A percentile compares a stretch with the other conserved stretches of the same genome.
Evolutionary conservation across 75 land plant genomes (phyloP).

Genomic region (Isoetes taiwanensis): DNA sequence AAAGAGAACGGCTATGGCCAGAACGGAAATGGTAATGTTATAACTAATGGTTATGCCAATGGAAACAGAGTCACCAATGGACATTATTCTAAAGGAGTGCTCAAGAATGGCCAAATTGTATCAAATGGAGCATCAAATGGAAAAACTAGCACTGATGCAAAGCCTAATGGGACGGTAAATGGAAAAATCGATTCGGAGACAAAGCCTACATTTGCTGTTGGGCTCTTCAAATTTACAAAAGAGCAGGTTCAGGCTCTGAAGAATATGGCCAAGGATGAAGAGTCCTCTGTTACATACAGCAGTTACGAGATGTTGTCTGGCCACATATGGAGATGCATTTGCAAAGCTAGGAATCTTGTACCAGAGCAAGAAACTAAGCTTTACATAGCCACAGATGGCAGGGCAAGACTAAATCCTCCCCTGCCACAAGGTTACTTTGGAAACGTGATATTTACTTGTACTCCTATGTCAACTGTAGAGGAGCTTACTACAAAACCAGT

Average conservation of each 20-base stretch:
- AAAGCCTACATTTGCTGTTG: constrained; percentile 16
- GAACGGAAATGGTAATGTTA: no score
- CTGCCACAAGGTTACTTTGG: constrained; percentile 63
- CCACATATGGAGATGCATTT: constrained; percentile 60
- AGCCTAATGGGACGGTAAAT: constrained; percentile 11
- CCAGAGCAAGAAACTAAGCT: constrained; percentile 42
- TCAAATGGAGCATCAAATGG: no score
- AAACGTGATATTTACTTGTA: constrained; percentile 31
- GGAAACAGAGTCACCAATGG: no score
- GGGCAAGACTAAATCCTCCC: constrained; percentile 27
- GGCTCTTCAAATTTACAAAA: constrained; percentile 22
- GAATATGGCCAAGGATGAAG: constrained; percentile 18
- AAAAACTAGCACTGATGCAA: no score
- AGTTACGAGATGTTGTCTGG: constrained; percentile 52
- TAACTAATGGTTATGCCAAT: no score
- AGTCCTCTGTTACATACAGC: constrained; percentile 27
- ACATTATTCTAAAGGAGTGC: no score
- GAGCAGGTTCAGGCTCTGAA: constrained; percentile 34
- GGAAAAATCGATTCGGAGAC: constrained; percentile 2
- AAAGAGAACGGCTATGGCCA: no score
- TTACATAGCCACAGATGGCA: constrained; percentile 47
- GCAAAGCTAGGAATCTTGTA: constrained; percentile 36
- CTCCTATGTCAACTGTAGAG: constrained; percentile 20
- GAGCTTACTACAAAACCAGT: constrained; percentile 31
- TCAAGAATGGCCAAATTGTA: no score